These are phyloP conservation scores for Monilinia polystroma DNA, from an alignment of 2,329 filamentous ascomycete genomes.

Conservation along the genomic window DNA sequence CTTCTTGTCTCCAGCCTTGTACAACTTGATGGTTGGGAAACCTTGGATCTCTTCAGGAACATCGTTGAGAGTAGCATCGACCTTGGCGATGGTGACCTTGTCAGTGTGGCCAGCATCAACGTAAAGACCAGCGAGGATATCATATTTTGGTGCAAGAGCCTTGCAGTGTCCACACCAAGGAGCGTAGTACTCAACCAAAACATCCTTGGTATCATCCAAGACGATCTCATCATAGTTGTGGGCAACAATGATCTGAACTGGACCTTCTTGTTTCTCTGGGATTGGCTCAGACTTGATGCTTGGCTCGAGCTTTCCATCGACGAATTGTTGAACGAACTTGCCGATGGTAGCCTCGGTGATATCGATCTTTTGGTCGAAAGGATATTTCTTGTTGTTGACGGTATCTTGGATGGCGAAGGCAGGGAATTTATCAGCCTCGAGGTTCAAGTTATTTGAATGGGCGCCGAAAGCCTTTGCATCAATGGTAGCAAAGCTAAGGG, in stretches of 20 bases:
- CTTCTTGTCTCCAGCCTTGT: constrained; percentile 84
- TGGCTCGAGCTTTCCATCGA: constrained; percentile 83
- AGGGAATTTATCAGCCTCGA: constrained; percentile 92
- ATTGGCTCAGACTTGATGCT: constrained; percentile 98
- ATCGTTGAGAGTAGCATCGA: constrained; percentile 94
- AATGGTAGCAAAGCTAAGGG: constrained; percentile 96
- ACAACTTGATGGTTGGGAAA: constrained; percentile 99
- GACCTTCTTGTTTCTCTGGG: constrained; percentile 87
- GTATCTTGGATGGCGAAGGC: constrained; percentile 97
- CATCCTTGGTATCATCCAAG: constrained; percentile 92
- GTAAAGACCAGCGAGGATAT: constrained; percentile 80
- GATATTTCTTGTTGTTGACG: constrained; percentile 95
- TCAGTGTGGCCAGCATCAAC: constrained; percentile 72
- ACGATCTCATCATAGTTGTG: constrained; percentile 92
- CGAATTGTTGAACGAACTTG: constrained; percentile 82
- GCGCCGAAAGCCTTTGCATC: constrained; percentile 92
- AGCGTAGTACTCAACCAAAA: constrained; percentile 96
- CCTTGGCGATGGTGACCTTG: constrained; percentile 92
- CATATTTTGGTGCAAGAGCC: constrained; percentile 93
- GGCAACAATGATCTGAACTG: constrained; percentile 85
- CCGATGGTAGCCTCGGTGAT: constrained; percentile 68
- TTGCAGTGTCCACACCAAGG: constrained; percentile 99
- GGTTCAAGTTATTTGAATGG: constrained; percentile 95
- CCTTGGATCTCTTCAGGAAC: constrained; percentile 95
- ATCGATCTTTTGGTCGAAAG: constrained; percentile 80